Base-by-base conservation (phyloP, 2,329 filamentous ascomycete genomes). In the Nectriaceae sp. region DNA sequence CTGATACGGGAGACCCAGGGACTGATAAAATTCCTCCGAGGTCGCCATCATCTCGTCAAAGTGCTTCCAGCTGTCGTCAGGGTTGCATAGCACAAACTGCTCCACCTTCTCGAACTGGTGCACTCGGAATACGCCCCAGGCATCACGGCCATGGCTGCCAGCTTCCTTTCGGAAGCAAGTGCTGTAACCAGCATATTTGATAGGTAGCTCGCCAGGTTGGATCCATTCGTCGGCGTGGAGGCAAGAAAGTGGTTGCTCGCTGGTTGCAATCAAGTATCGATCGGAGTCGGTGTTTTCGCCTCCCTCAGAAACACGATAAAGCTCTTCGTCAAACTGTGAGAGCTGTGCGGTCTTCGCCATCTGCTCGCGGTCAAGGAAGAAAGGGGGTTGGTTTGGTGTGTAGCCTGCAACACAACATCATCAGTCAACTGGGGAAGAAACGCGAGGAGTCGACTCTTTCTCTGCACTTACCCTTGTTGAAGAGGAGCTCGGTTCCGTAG, bases 321-420 rank as follows among this genome's bases (percentile, higher is more conserved):
- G 77, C 71, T 97, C 93, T 70, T 97, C 94, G 65, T 99, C 94
- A 65, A 99, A 99, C 65, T 97, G 89, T 60, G 94, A 91, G 21
- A 99, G 84, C 73, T 99, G 94, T 3, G 94, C 94, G 0, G 94
- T 99, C 79, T 97, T 97, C 52, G 89, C 92, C 94, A 99, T 99
- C 69, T 90, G 87, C 42, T 96, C 89, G 70, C 89, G 89, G 54
- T 93, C 82, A 89, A 97, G 96, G 77, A 99, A 95, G 66, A 90
- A 91, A 2, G 92, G 92, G 2, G 93, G 88, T 65, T 94, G 89
- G 57, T 93, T 84, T 6, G 89, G 86, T 22, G 81, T 90, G 72
- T 91, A 96, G 47, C 88, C 91, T 70, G 20, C 13, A 29, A 41
- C 15, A n/a, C 35, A 11, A 18, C n/a, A n/a, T 20, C 24, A 4